Conservation (phyloP, 176 grass and related monocot species). For the Cymbopogon citratus region DNA sequence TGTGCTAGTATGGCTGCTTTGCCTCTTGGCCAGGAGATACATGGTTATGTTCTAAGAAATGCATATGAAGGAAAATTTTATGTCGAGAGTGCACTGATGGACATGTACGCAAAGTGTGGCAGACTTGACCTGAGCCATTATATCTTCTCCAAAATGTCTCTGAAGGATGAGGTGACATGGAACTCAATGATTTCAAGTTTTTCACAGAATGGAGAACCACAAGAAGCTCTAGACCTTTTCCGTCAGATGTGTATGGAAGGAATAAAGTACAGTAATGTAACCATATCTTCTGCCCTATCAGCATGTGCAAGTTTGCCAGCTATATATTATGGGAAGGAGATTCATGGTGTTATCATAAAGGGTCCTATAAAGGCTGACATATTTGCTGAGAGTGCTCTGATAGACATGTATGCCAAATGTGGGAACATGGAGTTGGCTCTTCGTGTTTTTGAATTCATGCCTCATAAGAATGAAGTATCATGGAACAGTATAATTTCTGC, state of each 20-base stretch:
- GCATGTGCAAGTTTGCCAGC: conserved; percentile 66
- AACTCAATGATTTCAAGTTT: conserved; percentile 93
- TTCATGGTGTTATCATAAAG: conserved; percentile 75
- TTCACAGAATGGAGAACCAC: conserved; percentile 70
- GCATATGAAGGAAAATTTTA: conserved; percentile 63
- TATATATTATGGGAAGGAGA: conserved; percentile 75
- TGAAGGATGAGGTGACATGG: conserved; percentile 68
- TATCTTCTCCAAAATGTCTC: conserved; percentile 54
- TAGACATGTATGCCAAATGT: conserved; percentile 90
- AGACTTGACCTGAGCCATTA: conserved; percentile 66
- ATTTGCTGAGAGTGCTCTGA: conserved; percentile 68
- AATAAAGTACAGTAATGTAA: conserved; percentile 55
- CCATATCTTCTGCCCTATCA: conserved; percentile 73
- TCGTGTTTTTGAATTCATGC: conserved; percentile 68
- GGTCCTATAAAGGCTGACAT: conserved; percentile 50
- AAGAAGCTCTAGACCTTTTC: conserved; percentile 64
- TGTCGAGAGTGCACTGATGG: conserved; percentile 69
- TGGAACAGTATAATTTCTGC: conserved; percentile 93
- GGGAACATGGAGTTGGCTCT: conserved; percentile 58
- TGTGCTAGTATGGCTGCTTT: conserved; percentile 56
- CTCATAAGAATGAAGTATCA: conserved; percentile 68
- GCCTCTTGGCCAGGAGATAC: conserved; percentile 66
- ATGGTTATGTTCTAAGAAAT: conserved; percentile 69
- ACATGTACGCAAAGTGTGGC: conserved; percentile 87
- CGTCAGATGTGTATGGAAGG: conserved; percentile 65